Evolutionary conservation across 352 stramenopile genomes (phyloP).

Genomic region (Globisporangium alternatum): DNA sequence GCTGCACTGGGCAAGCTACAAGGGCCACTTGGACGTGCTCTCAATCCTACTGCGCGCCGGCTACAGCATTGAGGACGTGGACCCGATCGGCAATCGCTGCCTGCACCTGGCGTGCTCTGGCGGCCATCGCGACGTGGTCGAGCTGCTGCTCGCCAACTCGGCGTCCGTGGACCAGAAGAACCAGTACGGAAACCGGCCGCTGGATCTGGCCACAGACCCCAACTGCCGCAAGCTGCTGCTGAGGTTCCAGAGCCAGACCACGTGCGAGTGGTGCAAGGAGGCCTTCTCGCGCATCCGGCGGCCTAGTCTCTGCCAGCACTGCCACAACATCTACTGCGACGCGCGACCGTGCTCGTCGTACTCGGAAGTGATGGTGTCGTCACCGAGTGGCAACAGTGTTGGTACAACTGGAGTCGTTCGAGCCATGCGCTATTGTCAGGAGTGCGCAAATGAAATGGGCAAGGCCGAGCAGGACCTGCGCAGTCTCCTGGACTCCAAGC

Average conservation of each 20-base stretch:
- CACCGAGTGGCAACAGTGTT: background rate
- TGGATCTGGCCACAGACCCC: constrained; percentile 67
- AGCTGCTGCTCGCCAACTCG: constrained; percentile 70
- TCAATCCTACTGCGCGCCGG: constrained; percentile 61
- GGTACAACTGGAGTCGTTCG: constrained; percentile 3
- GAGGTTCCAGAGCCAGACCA: constrained; percentile 55
- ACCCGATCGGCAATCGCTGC: constrained; percentile 68
- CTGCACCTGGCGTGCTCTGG: constrained; percentile 74
- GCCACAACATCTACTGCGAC: constrained; percentile 77
- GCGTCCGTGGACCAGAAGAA: constrained; percentile 57
- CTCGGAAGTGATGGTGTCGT: constrained; percentile 24
- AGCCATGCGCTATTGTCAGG: constrained; percentile 64
- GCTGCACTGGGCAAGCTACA: constrained; percentile 87
- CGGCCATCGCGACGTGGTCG: constrained; percentile 59
- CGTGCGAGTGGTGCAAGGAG: constrained; percentile 80
- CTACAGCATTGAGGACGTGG: constrained; percentile 61
- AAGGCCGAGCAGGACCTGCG: constrained; percentile 68
- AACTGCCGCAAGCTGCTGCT: constrained; percentile 58
- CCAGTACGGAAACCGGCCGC: constrained; percentile 66
- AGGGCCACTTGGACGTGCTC: constrained; percentile 65
- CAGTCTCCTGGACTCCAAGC: constrained; percentile 56
- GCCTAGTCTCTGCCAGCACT: constrained; percentile 75
- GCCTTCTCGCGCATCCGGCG: constrained; percentile 59
- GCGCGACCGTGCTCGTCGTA: constrained; percentile 70
- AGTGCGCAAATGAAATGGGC: constrained; percentile 70